Evolutionary conservation across 164 flowering plant genomes (phyloP).

Genomic region (Magnolia officinalis): DNA sequence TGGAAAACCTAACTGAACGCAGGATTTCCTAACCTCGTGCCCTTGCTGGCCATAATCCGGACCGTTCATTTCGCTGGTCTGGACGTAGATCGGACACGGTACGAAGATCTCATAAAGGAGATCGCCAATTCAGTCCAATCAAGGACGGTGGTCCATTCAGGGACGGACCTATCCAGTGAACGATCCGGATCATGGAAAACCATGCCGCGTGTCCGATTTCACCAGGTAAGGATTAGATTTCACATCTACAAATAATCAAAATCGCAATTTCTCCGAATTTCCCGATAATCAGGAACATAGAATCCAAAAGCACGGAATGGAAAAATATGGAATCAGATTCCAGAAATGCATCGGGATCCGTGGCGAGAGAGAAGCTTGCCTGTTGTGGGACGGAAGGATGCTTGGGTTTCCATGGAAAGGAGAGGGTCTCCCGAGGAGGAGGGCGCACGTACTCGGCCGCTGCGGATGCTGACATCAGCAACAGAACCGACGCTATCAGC

Average conservation of each 20-base stretch:
- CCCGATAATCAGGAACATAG: neutral
- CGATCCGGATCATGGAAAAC: neutral
- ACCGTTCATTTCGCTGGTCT: neutral
- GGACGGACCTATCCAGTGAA: neutral
- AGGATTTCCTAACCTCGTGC: neutral
- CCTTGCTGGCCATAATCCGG: neutral
- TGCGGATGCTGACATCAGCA: slow-evolving; percentile 21
- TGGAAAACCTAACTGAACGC: no score
- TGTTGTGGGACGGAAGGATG: slow-evolving; percentile 61
- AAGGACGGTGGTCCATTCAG: neutral
- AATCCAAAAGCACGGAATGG: neutral
- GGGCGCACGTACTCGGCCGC: slow-evolving; percentile 69
- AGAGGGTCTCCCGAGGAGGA: slow-evolving; percentile 48
- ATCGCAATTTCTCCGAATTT: neutral
- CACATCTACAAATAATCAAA: neutral
- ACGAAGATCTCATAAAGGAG: neutral
- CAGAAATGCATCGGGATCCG: neutral
- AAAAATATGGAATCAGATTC: neutral
- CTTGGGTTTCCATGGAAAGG: slow-evolving; percentile 45
- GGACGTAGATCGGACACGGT: neutral
- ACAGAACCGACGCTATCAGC: slow-evolving; percentile 11
- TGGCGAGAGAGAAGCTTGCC: slow-evolving; percentile 23
- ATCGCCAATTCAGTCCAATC: neutral
- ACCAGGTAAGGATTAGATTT: no score
- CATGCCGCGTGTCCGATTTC: no score